Percentiles rank a stretch among this genome's conserved stretches.
Conservation (phyloP, 345 rosid species). For the Acer negundo region DNA sequence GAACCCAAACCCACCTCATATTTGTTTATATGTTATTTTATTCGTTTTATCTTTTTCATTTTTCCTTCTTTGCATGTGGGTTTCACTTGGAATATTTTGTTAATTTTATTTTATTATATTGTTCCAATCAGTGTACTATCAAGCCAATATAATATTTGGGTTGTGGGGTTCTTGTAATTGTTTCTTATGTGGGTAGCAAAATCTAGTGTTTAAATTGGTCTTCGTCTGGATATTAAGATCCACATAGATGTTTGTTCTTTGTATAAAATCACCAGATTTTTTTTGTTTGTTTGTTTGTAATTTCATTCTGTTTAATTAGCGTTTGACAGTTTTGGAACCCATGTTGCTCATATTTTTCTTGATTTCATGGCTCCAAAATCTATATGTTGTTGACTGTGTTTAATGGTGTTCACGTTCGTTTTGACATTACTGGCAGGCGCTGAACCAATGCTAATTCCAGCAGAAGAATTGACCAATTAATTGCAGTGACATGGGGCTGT, state of each 20-base stretch:
- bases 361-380: background rate
- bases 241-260: background rate
- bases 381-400: background rate
- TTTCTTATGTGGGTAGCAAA: conserved; percentile 3
- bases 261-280: background rate
- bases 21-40: no score
- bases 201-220: conserved; percentile 2
- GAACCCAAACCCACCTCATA: background rate
- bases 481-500: conserved; percentile 36
- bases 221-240: background rate
- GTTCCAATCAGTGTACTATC: background rate
- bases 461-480: conserved; percentile 22
- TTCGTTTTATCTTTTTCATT: background rate
- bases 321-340: background rate
- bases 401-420: conserved; percentile 22
- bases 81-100: conserved; percentile 1
- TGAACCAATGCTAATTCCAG: conserved; percentile 24
- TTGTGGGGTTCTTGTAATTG: background rate
- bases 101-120: background rate
- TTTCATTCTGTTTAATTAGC: background rate
- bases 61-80: conserved; percentile 9
- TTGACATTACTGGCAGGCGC: conserved; percentile 22
- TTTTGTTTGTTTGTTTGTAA: background rate
- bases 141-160: background rate
- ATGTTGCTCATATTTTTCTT: conserved; percentile 11